A percentile compares a stretch with the other conserved stretches of the same genome.
Conservation (phyloP, 495 filamentous ascomycete genomes). For the Clohesyomyces aquaticus region DNA sequence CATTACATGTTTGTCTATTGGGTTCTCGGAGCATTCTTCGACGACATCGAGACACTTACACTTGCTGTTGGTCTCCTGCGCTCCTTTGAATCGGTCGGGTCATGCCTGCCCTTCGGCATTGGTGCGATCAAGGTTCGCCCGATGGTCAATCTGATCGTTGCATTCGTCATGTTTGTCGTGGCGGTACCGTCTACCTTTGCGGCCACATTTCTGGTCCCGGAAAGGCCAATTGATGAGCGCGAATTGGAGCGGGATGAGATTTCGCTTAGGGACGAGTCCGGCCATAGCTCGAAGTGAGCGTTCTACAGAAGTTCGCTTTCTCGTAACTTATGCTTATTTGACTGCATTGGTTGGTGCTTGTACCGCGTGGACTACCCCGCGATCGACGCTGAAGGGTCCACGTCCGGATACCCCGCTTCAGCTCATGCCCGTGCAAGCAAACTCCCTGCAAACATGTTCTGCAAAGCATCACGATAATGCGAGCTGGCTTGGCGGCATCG, state of each 20-base stretch:
- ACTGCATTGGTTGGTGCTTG: too few relatives aligned
- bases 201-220: conserved; percentile 49
- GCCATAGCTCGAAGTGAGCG: too few relatives aligned
- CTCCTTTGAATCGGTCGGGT: conserved; percentile 56
- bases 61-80: conserved; percentile 55
- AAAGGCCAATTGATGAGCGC: conserved; percentile 38
- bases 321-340: too few relatives aligned
- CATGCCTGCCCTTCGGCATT: conserved; percentile 55
- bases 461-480: too few relatives aligned
- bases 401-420: too few relatives aligned
- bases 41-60: conserved; percentile 54
- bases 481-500: too few relatives aligned
- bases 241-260: conserved; percentile 6
- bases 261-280: too few relatives aligned
- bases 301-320: too few relatives aligned
- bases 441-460: too few relatives aligned
- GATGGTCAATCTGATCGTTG: conserved; percentile 52
- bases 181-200: conserved; percentile 48
- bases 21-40: conserved; percentile 56
- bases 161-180: conserved; percentile 51
- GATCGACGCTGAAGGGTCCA: too few relatives aligned
- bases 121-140: conserved; percentile 50
- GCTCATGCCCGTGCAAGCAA: too few relatives aligned
- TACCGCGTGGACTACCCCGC: too few relatives aligned
- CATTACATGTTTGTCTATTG: conserved; percentile 56